Conservation (phyloP, 169 alveolate genomes). For the Besnoitia besnoiti region DNA sequence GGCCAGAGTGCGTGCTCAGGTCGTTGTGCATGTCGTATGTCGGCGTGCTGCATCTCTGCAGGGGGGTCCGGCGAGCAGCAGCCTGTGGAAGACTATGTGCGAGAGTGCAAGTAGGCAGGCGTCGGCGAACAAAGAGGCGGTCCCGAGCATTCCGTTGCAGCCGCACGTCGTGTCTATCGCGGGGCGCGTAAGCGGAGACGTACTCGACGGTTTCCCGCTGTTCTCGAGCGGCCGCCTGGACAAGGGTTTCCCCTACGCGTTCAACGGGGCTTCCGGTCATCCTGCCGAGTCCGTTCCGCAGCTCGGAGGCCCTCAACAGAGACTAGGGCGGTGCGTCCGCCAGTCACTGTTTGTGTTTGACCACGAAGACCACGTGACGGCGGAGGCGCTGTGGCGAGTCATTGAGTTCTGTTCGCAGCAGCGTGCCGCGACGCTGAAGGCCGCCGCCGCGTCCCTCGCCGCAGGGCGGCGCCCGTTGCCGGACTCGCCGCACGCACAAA, state of each 20-base stretch:
- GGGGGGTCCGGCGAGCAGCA: background rate
- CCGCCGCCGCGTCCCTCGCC: background rate
- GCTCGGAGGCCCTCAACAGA: background rate
- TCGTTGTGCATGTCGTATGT: background rate
- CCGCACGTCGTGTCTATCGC: background rate
- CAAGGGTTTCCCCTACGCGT: background rate
- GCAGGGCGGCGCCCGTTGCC: background rate
- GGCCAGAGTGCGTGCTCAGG: background rate
- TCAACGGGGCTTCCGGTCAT: background rate
- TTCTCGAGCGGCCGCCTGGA: background rate
- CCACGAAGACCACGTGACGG: slow-evolving; percentile 36
- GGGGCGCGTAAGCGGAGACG: background rate
- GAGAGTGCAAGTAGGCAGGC: background rate
- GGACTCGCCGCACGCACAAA: background rate
- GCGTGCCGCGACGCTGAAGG: background rate
- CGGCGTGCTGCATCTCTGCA: background rate
- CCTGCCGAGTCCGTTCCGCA: background rate
- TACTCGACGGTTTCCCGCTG: background rate
- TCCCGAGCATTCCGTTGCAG: background rate
- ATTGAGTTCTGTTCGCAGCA: slow-evolving; percentile 2
- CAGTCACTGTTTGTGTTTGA: background rate
- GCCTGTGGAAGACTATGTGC: background rate
- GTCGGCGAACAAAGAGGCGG: background rate
- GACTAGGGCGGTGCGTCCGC: background rate
- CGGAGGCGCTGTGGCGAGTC: slow-evolving; percentile 30